These are phyloP conservation scores for Nothophytophthora sp. DNA, from an alignment of 352 stramenopile species.

Conservation along the genomic window DNA sequence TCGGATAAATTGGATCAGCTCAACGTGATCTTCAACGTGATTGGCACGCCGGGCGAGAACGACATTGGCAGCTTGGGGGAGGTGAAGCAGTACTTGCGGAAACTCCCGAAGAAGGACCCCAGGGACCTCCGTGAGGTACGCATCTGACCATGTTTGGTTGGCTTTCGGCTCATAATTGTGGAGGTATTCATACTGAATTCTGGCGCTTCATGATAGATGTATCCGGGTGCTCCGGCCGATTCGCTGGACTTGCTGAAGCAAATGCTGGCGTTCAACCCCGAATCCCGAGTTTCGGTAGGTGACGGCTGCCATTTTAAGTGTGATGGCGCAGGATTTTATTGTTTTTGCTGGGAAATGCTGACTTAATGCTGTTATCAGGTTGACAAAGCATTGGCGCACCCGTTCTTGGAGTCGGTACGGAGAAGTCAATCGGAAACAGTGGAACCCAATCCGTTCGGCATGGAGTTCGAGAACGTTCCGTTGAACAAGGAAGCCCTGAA, in stretches of 20 bases:
- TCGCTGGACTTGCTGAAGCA: constrained; percentile 86
- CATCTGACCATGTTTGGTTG: not conserved
- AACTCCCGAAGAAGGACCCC: constrained; percentile 82
- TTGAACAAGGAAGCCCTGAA: constrained; percentile 87
- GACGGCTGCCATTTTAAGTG: not conserved
- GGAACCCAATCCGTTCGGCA: constrained; percentile 79
- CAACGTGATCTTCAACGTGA: constrained; percentile 96
- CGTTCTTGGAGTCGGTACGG: constrained; percentile 82
- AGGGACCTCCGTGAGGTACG: constrained; percentile 70
- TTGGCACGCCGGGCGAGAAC: constrained; percentile 91
- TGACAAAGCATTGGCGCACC: constrained; percentile 80
- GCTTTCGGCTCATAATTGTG: not conserved
- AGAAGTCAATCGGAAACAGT: constrained; percentile 70
- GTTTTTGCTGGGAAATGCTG: no score
- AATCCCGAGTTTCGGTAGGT: constrained; percentile 81
- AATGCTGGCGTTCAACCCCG: constrained; percentile 83
- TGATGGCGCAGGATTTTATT: no score
- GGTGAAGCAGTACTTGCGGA: constrained; percentile 87
- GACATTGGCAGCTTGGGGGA: constrained; percentile 85
- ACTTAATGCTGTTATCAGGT: constrained; percentile 37
- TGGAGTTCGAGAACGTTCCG: constrained; percentile 89
- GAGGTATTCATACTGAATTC: constrained; percentile 4
- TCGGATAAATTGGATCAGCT: constrained; percentile 92
- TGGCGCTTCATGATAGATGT: constrained; percentile 51
- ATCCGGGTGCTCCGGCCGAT: constrained; percentile 74